Conservation (phyloP, 805 yeast species). For the Pichia heedii region DNA sequence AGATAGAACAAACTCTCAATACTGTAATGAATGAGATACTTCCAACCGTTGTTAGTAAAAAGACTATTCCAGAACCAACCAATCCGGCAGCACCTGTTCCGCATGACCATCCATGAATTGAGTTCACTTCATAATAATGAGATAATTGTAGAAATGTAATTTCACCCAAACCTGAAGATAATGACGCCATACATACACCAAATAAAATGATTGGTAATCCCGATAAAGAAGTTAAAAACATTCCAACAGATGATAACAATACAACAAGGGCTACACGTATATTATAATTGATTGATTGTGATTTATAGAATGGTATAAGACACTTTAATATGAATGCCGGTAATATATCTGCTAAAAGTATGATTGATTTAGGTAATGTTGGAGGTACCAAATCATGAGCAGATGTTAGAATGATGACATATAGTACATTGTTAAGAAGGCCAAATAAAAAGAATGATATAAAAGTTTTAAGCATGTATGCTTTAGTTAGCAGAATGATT, state of each 20-base stretch:
- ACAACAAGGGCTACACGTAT: slow-evolving; percentile 48
- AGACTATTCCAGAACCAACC: slow-evolving; percentile 64
- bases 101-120: slow-evolving; percentile 80
- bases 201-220: slow-evolving; percentile 36
- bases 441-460: slow-evolving; percentile 73
- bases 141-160: slow-evolving; percentile 80
- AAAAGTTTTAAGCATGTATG: slow-evolving; percentile 1
- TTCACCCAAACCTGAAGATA: slow-evolving; percentile 87
- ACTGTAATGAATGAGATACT: slow-evolving; percentile 45
- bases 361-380: slow-evolving; percentile 73
- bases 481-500: too few relatives aligned
- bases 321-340: slow-evolving; percentile 73
- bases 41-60: slow-evolving; percentile 65
- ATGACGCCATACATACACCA: slow-evolving; percentile 74
- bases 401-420: slow-evolving; percentile 85
- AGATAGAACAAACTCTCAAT: slow-evolving; percentile 45
- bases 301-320: slow-evolving; percentile 72
- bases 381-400: slow-evolving; percentile 90
- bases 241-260: slow-evolving; percentile 56
- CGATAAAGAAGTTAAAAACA: slow-evolving; percentile 53
- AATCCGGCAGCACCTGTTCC: slow-evolving; percentile 98
- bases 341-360: slow-evolving; percentile 74
- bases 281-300: slow-evolving; percentile 45
- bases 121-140: slow-evolving; percentile 44
- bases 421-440: slow-evolving; percentile 75